These are phyloP conservation scores for Ilex aquifolium DNA, from an alignment of 257 asterid genomes.

Conservation along the genomic window DNA sequence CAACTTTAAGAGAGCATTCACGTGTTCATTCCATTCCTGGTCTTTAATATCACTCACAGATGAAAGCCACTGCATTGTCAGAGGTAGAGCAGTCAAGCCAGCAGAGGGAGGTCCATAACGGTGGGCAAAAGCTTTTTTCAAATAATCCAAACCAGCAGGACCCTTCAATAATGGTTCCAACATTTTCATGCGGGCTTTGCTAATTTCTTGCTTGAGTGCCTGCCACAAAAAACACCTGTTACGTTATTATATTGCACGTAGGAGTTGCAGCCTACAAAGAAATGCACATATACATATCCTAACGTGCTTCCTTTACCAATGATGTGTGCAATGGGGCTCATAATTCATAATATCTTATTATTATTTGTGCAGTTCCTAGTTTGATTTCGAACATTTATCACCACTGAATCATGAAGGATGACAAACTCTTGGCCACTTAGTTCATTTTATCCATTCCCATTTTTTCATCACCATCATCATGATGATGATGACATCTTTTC, in stretches of 20 bases:
- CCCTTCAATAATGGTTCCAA: constrained; percentile 83
- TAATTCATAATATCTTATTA: no score
- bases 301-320: neutral
- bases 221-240: constrained; percentile 15
- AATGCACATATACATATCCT: no score
- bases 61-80: constrained; percentile 61
- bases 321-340: neutral
- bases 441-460: no score
- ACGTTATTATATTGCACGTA: no score
- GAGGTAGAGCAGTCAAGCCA: constrained; percentile 49
- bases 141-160: constrained; percentile 66
- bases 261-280: no score
- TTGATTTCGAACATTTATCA: no score
- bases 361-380: no score
- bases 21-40: constrained; percentile 69
- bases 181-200: constrained; percentile 76
- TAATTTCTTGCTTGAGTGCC: constrained; percentile 80
- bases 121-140: constrained; percentile 62
- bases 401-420: no score
- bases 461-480: no score
- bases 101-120: constrained; percentile 70
- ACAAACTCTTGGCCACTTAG: no score
- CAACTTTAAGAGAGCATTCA: constrained; percentile 30
- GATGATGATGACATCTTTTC: no score
- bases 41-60: constrained; percentile 38